Evolutionary conservation across 768 basidiomycete genomes (phyloP), one percentile per base, ranked within the genome.

Genomic region (Krasilnikovozyma curviuscula): DNA sequence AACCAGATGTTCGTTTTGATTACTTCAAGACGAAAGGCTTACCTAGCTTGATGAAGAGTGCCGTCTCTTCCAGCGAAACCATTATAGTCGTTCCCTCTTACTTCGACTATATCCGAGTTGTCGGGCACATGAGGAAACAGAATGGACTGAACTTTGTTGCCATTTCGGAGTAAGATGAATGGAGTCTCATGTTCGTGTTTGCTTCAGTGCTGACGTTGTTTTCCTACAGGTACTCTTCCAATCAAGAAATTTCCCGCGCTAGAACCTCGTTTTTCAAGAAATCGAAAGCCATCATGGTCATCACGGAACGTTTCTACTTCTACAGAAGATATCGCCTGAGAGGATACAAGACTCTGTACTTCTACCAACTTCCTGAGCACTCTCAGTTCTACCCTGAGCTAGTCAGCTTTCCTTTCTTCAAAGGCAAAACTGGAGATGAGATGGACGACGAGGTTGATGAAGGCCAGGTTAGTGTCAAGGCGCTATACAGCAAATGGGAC

Each of bases 221-320:
- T 37, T 32, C 18, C 10, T 3, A 2, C 54, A 89, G 85, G 61
- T 91, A 95, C 63, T 88, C 85, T 0, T 76, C 83, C 10, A 89
- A 85, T 55, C 78, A 83, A 63, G 91, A 97, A 47, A 91, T 98
- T 54, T 83, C 83, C 4, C 78, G 88, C 3, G 91, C 89, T 0
- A 74, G 93, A 37, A 83, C 88, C 56, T 75, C 80, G 0, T 97
- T 98, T 69, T 95, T 91, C 73, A 71, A 71, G 19, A 83, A 83
- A 34, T 78, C 79, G 56, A 84, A 79, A 55, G 70, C 80, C 0
- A 84, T 97, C 70, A 64, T 98, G 27, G 71, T 97, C 53, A 70
- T 95, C 59, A 91, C 83, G 57, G 93, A 98, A 61, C 77, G 93
- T n/a, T 97, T 95, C 71, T 89, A 98, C 65, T 98, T 97, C 64